Conservation (phyloP, 1,284 basidiomycete genomes). For the Trametes sp. region DNA sequence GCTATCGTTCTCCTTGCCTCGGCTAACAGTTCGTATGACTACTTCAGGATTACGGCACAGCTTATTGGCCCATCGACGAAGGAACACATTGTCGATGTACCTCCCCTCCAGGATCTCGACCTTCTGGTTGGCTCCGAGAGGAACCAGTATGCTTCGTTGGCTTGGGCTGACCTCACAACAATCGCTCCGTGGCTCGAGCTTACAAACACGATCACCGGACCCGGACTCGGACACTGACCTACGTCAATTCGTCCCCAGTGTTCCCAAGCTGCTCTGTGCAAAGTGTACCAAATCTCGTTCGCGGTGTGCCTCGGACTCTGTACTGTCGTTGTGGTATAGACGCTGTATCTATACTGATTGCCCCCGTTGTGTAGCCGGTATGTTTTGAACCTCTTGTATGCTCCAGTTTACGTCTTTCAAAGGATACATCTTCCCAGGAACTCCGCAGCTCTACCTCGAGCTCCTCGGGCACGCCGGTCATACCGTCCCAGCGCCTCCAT, state of each 20-base stretch:
- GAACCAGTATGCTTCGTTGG: conserved; percentile 71
- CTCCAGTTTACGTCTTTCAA: conserved; percentile 21
- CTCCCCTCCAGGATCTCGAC: conserved; percentile 56
- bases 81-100: conserved; percentile 45
- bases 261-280: not conserved
- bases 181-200: conserved; percentile 83
- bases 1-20: conserved; percentile 1
- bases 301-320: conserved; percentile 13
- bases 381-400: conserved; percentile 16
- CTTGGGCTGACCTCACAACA: conserved; percentile 69
- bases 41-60: conserved; percentile 68
- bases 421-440: conserved; percentile 13
- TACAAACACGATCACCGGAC: conserved; percentile 68
- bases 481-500: not conserved
- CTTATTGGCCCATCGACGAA: conserved; percentile 56
- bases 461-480: not conserved
- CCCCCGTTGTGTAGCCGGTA: conserved; percentile 23
- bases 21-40: not conserved
- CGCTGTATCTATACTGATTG: not conserved
- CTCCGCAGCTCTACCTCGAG: conserved; percentile 3
- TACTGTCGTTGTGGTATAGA: not conserved
- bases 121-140: conserved; percentile 56
- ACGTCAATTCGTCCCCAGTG: not conserved
- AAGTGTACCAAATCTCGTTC: not conserved
- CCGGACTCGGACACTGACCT: conserved; percentile 65